Evolutionary conservation across 495 filamentous ascomycete genomes (phyloP).

Genomic region (Penicillium samsonianum): DNA sequence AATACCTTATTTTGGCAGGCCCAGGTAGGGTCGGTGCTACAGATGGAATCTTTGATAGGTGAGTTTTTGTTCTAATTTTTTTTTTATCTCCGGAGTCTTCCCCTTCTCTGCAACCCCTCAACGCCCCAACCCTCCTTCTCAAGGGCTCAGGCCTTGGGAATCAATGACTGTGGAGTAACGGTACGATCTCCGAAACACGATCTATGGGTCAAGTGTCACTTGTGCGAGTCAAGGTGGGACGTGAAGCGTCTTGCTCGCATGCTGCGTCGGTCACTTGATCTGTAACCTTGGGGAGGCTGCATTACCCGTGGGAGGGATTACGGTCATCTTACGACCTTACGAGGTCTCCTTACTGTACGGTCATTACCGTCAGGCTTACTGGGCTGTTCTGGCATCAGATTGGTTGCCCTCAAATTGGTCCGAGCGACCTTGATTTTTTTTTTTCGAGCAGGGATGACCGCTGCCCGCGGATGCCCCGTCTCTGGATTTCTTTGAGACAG

Average conservation of each 20-base stretch:
- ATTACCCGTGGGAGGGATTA: conserved; percentile 18
- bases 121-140: conserved; percentile 17
- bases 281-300: conserved; percentile 14
- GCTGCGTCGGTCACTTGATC: conserved; percentile 68
- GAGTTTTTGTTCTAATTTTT: conserved; percentile 48
- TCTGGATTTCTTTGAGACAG: conserved; percentile 5
- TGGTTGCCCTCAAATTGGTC: conserved; percentile 26
- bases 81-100: conserved; percentile 20
- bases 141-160: conserved; percentile 28
- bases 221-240: conserved; percentile 33
- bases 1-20: conserved; percentile 68
- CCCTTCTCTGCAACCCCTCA: conserved; percentile 26
- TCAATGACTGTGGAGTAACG: conserved; percentile 39
- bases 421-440: conserved; percentile 26
- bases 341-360: conserved; percentile 26
- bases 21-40: conserved; percentile 72
- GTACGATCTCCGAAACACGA: conserved; percentile 43
- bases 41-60: conserved; percentile 86
- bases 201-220: conserved; percentile 40
- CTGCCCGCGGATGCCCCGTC: conserved; percentile 15
- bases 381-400: conserved; percentile 21
- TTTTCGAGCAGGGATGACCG: conserved; percentile 13
- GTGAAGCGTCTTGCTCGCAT: conserved; percentile 58
- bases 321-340: conserved; percentile 32
- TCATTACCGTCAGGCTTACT: conserved; percentile 42